Percentiles rank a stretch among this genome's conserved stretches.
Conservation (phyloP, 169 alveolate genomes). For the Toxoplasma gondii region DNA sequence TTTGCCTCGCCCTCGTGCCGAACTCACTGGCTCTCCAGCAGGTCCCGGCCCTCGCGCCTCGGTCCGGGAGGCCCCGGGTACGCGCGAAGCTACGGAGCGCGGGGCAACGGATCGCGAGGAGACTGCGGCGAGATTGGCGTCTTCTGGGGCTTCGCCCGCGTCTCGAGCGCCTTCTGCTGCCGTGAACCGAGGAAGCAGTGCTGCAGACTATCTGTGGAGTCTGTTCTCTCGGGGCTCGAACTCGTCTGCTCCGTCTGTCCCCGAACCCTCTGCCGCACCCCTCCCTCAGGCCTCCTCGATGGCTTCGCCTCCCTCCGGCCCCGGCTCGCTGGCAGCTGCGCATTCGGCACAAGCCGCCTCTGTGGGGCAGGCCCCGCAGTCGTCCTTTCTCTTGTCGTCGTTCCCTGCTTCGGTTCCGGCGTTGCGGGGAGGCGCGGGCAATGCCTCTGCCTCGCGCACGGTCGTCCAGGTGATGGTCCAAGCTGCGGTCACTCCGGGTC, state of each 20-base stretch:
- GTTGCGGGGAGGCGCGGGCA: background rate
- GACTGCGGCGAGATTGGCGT: too few species aligned
- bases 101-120: too few species aligned
- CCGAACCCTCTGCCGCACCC: background rate
- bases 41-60: too few species aligned
- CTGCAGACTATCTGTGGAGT: background rate
- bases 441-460: background rate
- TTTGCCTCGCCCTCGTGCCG: background rate
- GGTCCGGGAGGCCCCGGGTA: too few species aligned
- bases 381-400: background rate
- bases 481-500: background rate
- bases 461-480: background rate
- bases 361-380: too few species aligned
- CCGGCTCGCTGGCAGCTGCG: background rate
- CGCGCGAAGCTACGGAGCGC: too few species aligned
- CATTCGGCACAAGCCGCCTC: background rate
- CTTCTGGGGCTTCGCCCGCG: too few species aligned
- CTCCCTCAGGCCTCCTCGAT: too few species aligned
- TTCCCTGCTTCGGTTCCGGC: background rate
- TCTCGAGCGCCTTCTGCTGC: too few species aligned
- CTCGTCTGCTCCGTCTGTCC: background rate
- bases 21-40: background rate
- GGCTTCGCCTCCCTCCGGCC: background rate
- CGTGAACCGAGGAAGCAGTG: constrained; percentile 7
- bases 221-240: background rate